Base-by-base conservation (phyloP, 352 stramenopile species). In the Globisporangium lucens region DNA sequence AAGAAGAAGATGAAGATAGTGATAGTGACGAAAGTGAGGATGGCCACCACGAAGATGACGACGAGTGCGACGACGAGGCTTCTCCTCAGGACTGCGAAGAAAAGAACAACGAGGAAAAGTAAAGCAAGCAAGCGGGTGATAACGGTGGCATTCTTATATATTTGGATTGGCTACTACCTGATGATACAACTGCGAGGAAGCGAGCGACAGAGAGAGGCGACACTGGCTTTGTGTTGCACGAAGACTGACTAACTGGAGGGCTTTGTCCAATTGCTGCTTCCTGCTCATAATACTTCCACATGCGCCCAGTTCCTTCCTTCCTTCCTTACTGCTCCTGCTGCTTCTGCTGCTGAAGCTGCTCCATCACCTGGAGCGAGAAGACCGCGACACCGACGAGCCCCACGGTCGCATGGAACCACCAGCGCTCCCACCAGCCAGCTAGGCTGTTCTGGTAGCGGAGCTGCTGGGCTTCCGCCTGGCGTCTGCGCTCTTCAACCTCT, bases 1-100 rank as follows among this genome's bases (percentile, higher is more conserved):
- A 87, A 10, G 77, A 94, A 1, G 69, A 73, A 0, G 67, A 73
- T 20, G 68, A 74, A 3, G 58, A 74, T 0, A 66, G 65, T 10
- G 61, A 79, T 0, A 71, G 73, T 0, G 69, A 77, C 10, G 68
- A 67, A 24, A 72, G 63, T n/a, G 56, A 75, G 8, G 36, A 60
- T 8, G 56, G 27, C 41, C 41, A 60, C 9, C 17, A 12, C 24
- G 24, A 36, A 20, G 52, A 57, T 1, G 7, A 35, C 4, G 75
- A 82, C 5, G 75, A 68, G 0, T 66, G 71, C 0, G 68, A 74
- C 3, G 17, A 77, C 1, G 75, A 75, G 3, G 57, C 70, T 22
- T 67, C 75, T 10, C 72, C 69, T n/a, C 74, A 74, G 56, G 59
- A 55, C 36, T 67, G 53, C 27, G 55, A 69, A 49, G 56, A 65